Base-by-base conservation (phyloP, 2,329 filamentous ascomycete species). In the Nothophaeocryptopus gaeumannii region DNA sequence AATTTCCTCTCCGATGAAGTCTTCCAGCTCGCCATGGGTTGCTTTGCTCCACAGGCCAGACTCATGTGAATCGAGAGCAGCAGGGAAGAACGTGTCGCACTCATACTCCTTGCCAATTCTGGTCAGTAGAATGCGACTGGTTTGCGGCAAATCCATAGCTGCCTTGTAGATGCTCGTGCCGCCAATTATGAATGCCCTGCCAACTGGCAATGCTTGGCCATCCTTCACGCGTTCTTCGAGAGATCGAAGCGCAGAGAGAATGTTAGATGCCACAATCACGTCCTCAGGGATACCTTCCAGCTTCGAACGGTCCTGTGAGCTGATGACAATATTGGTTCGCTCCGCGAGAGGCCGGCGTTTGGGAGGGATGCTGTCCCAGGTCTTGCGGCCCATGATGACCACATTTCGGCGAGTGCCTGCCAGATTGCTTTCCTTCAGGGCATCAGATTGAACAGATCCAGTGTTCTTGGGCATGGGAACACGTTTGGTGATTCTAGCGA, bases 331-430 rank as follows among this genome's bases (percentile, higher is more conserved):
- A 69, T 96, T 97, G 43, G 90, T 75, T 8, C 93, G 78, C 55
- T 83, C 86, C 54, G 82, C 84, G 31, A 99, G 77, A 13, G 93
- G 93, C 2, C 90, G 80, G 67, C 93, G 90, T 44, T 77, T 79
- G 5, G 76, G 66, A 2, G 93, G 92, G 53, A 99, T 92, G 57
- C 84, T 89, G 45, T 95, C 89, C 85, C 92, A 99, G 0, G 93
- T 99, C 72, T 95, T 96, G 65, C 93, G 87, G 53, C 93, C 93
- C 93, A 99, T 99, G 60, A 99, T 86, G 44, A 97, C 88, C 13
- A 88, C 87, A 69, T 78, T 77, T 11, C 51, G 58, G 12, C 58
- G 49, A 8, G 54, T 45, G n/a, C 50, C 58, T 20, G 56, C 51
- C 26, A 58, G 41, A 2, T 54, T 53, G n/a, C 42, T 45, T 7